Conservation (phyloP, 108 stramenopile genomes). For the Pseudonitzschia multiseries region DNA sequence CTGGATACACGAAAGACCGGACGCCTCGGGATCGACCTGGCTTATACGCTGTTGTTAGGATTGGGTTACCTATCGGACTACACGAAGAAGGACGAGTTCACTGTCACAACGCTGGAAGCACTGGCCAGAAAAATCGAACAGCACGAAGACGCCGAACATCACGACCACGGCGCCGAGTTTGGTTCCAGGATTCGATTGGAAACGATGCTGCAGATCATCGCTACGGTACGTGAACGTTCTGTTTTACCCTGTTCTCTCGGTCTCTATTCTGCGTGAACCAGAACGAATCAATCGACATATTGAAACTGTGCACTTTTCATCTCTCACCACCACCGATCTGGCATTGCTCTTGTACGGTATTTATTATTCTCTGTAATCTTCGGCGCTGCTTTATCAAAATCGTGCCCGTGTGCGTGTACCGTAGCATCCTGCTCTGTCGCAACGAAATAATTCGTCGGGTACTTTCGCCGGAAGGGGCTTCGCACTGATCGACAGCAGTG, state of each 20-base stretch:
- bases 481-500: slow-evolving; percentile 1
- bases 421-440: neutral
- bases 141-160: neutral
- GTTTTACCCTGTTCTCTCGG: neutral
- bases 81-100: neutral
- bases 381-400: too few species aligned
- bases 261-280: neutral
- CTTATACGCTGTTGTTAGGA: slow-evolving; percentile 34
- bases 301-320: neutral
- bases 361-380: too few species aligned
- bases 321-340: neutral
- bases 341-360: too few species aligned
- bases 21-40: slow-evolving; percentile 14
- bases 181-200: slow-evolving; percentile 2
- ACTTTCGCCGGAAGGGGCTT: neutral
- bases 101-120: neutral
- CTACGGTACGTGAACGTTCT: neutral
- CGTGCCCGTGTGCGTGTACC: too few species aligned
- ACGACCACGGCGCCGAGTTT: neutral
- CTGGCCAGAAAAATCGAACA: neutral
- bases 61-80: slow-evolving; percentile 25
- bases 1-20: slow-evolving; percentile 37
- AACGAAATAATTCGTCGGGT: neutral
- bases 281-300: neutral
- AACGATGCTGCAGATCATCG: neutral